phyloP scores from a whole-genome alignment of 202 grass and related monocot species.

The Brachypodium distachyon region DNA sequence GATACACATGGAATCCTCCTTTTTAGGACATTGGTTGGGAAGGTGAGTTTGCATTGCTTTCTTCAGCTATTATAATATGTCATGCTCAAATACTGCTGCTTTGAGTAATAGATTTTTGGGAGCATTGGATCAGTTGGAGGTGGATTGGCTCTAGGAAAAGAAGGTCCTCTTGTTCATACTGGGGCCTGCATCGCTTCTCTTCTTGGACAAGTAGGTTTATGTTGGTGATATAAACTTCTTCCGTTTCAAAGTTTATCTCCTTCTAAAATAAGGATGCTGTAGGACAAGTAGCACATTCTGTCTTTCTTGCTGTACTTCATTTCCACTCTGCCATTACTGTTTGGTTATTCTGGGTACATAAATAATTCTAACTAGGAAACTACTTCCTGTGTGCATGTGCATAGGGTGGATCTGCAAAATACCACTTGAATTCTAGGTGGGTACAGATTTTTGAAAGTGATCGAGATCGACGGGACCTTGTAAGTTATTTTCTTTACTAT shows the following conservation, averaged over 20 bases:
- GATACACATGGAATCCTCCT: slow-evolving; percentile 97
- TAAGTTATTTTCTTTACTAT: slow-evolving; percentile 35
- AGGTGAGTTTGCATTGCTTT: slow-evolving; percentile 41
- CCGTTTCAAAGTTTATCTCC: background rate
- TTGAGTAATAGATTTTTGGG: slow-evolving; percentile 79
- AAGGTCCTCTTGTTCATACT: slow-evolving; percentile 98
- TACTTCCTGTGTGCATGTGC: slow-evolving; percentile 31
- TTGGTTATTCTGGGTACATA: background rate
- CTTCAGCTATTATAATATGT: slow-evolving; percentile 21
- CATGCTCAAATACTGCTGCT: slow-evolving; percentile 29
- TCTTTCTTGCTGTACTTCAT: slow-evolving; percentile 10
- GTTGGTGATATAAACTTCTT: background rate
- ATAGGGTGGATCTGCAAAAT: slow-evolving; percentile 87
- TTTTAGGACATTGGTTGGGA: slow-evolving; percentile 95
- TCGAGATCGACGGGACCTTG: slow-evolving; percentile 94
- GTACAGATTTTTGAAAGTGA: slow-evolving; percentile 92
- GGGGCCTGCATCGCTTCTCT: slow-evolving; percentile 99
- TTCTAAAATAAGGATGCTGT: background rate
- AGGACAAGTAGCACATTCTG: background rate
- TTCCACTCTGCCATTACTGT: background rate
- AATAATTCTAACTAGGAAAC: background rate
- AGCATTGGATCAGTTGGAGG: slow-evolving; percentile 99
- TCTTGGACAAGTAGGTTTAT: slow-evolving; percentile 77
- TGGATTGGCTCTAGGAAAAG: slow-evolving; percentile 96
- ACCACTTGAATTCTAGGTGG: slow-evolving; percentile 91